Evolutionary conservation across 1,139 yeast species (phyloP).

Genomic region (Casaregolazyma suthepensis): DNA sequence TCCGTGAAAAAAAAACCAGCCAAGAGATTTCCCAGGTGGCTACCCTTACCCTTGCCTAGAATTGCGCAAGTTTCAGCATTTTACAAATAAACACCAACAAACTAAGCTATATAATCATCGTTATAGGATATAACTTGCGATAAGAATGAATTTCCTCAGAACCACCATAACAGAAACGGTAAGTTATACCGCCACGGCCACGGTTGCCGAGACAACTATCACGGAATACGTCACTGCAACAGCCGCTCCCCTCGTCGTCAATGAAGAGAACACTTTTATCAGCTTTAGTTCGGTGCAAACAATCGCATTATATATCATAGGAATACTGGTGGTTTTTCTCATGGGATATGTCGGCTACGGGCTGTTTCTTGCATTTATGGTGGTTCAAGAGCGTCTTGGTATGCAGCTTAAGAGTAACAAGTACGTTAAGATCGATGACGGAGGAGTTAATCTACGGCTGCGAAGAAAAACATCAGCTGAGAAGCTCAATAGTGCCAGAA

Average conservation of each 20-base stretch:
- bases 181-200: background rate
- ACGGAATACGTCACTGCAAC: slow-evolving; percentile 10
- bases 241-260: slow-evolving; percentile 6
- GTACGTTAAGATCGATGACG: slow-evolving; percentile 13
- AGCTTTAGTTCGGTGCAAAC: slow-evolving; percentile 3
- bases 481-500: slow-evolving; percentile 13
- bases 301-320: slow-evolving; percentile 4
- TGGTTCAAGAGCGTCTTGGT: slow-evolving; percentile 11
- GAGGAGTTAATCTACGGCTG: slow-evolving; percentile 15
- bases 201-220: slow-evolving; percentile 4
- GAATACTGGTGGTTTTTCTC: slow-evolving; percentile 5
- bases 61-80: background rate
- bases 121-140: background rate
- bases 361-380: slow-evolving; percentile 12
- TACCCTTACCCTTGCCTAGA: background rate
- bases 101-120: background rate
- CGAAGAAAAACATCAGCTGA: slow-evolving; percentile 12
- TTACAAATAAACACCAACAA: background rate
- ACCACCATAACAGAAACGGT: slow-evolving; percentile 1
- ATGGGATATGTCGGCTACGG: slow-evolving; percentile 12
- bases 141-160: background rate
- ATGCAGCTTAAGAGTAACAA: slow-evolving; percentile 15
- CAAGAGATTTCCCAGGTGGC: background rate
- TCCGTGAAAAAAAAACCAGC: too few species aligned
- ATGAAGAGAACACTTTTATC: slow-evolving; percentile 8